Evolutionary conservation across 768 basidiomycete species (phyloP).

Genomic region (Rhodosporidiobolus odoratus): DNA sequence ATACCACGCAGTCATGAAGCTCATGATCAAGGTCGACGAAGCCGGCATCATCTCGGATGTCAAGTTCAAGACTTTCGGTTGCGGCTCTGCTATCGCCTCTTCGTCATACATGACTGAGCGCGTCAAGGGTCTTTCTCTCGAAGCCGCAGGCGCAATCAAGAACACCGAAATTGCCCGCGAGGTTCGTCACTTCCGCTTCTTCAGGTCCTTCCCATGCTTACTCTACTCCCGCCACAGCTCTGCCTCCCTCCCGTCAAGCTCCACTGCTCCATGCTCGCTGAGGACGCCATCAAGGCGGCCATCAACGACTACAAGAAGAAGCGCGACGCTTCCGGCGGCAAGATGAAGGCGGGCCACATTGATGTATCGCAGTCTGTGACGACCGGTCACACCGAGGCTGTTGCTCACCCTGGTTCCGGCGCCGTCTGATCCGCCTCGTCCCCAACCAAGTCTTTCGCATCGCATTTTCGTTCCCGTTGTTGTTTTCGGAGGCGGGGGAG

Average conservation of each 20-base stretch:
- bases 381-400: constrained; percentile 27
- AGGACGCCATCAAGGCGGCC: constrained; percentile 97
- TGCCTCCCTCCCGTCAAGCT: constrained; percentile 36
- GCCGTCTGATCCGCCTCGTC: neutral
- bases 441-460: neutral
- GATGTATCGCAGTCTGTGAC: constrained; percentile 49
- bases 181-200: constrained; percentile 54
- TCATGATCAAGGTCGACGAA: constrained; percentile 95
- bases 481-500: too few species aligned
- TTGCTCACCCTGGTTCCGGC: constrained; percentile 20
- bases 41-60: constrained; percentile 93
- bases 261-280: constrained; percentile 48
- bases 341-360: constrained; percentile 60
- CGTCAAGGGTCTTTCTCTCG: constrained; percentile 86
- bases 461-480: neutral
- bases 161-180: constrained; percentile 99
- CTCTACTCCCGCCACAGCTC: neutral
- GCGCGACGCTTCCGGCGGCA: constrained; percentile 51
- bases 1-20: constrained; percentile 71
- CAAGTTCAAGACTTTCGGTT: constrained; percentile 99
- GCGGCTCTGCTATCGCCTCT: constrained; percentile 95
- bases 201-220: neutral
- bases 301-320: constrained; percentile 93
- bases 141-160: constrained; percentile 91
- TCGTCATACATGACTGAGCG: constrained; percentile 99